Evolutionary conservation across 2,329 filamentous ascomycete genomes (phyloP).

Genomic region (Septoria petroselini): DNA sequence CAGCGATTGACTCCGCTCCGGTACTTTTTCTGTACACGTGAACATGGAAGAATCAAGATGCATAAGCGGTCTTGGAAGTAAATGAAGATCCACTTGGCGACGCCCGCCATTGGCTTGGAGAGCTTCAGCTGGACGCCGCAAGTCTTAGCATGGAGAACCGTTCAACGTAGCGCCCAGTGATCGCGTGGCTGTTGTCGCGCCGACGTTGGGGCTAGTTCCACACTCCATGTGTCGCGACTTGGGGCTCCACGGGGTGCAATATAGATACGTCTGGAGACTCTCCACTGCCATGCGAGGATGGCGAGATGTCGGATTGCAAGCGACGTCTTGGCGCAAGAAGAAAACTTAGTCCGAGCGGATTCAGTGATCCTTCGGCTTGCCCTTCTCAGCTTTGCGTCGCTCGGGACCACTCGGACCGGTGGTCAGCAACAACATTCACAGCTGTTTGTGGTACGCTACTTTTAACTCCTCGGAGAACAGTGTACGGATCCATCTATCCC

Average conservation of each 20-base stretch:
- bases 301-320: conserved; percentile 2
- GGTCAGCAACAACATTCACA: background rate
- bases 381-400: background rate
- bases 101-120: conserved; percentile 14
- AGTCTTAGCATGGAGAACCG: conserved; percentile 13
- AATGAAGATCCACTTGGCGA: conserved; percentile 13
- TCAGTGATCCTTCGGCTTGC: conserved; percentile 4
- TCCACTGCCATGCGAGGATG: conserved; percentile 10
- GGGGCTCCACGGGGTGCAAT: conserved; percentile 6
- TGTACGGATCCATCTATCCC: background rate
- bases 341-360: background rate
- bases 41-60: conserved; percentile 11
- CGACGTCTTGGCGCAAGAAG: conserved; percentile 6
- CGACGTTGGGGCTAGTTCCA: conserved; percentile 5
- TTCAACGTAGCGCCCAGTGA: conserved; percentile 10
- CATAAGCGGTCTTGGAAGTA: conserved; percentile 18
- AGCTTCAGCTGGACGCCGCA: conserved; percentile 9
- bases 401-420: background rate
- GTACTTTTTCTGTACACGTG: conserved; percentile 14
- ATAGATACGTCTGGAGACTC: background rate
- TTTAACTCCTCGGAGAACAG: no score
- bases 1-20: conserved; percentile 1
- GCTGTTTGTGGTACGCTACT: no score
- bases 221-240: conserved; percentile 4
- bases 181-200: conserved; percentile 8